phyloP scores from a whole-genome alignment of 2,329 filamentous ascomycete genomes.

The Aureobasidium sp. region DNA sequence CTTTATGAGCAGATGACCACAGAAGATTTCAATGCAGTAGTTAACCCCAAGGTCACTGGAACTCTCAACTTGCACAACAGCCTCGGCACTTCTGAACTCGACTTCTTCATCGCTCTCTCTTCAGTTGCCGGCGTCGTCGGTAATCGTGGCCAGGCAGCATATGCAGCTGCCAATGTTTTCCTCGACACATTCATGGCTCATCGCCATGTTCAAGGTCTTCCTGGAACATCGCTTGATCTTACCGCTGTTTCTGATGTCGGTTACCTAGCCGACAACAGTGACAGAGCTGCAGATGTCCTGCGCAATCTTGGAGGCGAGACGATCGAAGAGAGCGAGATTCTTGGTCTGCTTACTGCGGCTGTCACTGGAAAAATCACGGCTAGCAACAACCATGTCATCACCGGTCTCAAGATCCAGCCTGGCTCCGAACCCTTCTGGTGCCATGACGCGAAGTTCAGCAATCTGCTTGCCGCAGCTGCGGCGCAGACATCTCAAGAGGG shows the following conservation, averaged over 20 bases:
- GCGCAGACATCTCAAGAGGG: background rate
- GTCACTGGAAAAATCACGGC: constrained; percentile 5
- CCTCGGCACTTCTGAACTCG: constrained; percentile 12
- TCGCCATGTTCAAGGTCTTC: constrained; percentile 35
- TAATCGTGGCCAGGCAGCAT: constrained; percentile 18
- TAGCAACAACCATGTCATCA: constrained; percentile 10
- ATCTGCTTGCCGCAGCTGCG: background rate
- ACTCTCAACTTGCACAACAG: constrained; percentile 26
- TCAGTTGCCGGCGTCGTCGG: constrained; percentile 19
- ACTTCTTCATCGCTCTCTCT: constrained; percentile 28
- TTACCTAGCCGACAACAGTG: constrained; percentile 20
- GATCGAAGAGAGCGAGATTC: constrained; percentile 2
- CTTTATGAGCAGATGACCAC: constrained; percentile 21
- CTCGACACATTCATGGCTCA: constrained; percentile 28
- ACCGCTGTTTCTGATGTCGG: constrained; percentile 43
- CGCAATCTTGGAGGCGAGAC: constrained; percentile 5
- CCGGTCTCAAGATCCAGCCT: constrained; percentile 7
- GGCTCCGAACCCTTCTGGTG: constrained; percentile 7
- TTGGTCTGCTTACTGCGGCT: constrained; percentile 4
- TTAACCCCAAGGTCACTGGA: constrained; percentile 25
- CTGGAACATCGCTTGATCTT: constrained; percentile 46
- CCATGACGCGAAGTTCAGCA: constrained; percentile 5
- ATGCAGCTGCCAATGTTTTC: constrained; percentile 19
- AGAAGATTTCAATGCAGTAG: constrained; percentile 19
- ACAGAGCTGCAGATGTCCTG: constrained; percentile 6